Evolutionary conservation across 176 grass and related monocot genomes (phyloP).

Genomic region (Oryza punctata): DNA sequence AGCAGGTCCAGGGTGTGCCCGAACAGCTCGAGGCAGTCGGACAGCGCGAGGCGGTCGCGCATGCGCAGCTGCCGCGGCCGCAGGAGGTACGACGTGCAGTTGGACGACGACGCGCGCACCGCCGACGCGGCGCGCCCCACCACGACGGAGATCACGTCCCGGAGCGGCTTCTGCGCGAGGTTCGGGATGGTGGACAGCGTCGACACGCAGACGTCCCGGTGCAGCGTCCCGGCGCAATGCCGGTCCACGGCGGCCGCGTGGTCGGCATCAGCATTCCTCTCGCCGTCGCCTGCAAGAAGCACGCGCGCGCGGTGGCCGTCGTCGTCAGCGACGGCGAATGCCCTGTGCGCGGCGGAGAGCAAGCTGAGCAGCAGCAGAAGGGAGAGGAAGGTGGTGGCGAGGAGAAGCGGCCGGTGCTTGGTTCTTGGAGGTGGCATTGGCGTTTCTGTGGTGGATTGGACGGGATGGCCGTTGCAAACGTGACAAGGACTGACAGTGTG

Average conservation of each 20-base stretch:
- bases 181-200: conserved; percentile 46
- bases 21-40: conserved; percentile 83
- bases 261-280: background rate
- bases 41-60: conserved; percentile 61
- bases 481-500: conserved; percentile 35
- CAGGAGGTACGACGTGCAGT: conserved; percentile 70
- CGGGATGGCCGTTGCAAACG: background rate
- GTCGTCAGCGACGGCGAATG: background rate
- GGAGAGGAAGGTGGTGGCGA: conserved; percentile 5
- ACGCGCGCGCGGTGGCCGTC: background rate
- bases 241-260: conserved; percentile 42
- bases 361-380: background rate
- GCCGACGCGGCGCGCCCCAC: conserved; percentile 56
- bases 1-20: conserved; percentile 66
- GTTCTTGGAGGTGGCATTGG: conserved; percentile 31
- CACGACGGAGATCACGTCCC: conserved; percentile 55
- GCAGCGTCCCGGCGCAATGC: conserved; percentile 77
- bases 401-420: background rate
- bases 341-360: conserved; percentile 10
- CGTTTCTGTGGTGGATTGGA: conserved; percentile 25
- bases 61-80: conserved; percentile 29
- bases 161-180: conserved; percentile 42
- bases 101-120: conserved; percentile 54
- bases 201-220: conserved; percentile 74
- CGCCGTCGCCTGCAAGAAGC: background rate